Conservation (phyloP, 106 monocot genomes). For the Platanthera zijinensis region DNA sequence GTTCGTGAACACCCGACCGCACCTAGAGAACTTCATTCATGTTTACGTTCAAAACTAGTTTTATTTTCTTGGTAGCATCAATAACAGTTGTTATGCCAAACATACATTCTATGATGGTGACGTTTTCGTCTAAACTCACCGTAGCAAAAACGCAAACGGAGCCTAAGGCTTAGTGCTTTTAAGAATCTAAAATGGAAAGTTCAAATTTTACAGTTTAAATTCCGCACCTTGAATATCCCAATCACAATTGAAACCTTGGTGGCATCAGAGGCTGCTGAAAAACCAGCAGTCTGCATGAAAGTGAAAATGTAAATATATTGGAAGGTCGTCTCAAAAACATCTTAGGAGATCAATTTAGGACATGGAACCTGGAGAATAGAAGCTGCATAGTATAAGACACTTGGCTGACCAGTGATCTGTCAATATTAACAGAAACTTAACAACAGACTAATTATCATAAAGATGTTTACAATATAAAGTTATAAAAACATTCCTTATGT, state of each 20-base stretch:
- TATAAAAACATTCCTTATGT: not conserved
- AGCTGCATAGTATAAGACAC: conserved; percentile 95
- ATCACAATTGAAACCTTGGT: conserved; percentile 86
- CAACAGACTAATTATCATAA: not conserved
- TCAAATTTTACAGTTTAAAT: not conserved
- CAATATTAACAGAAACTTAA: conserved; percentile 4
- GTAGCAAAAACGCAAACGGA: no score
- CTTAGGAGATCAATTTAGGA: not conserved
- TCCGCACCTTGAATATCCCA: conserved; percentile 76
- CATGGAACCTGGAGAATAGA: conserved; percentile 83
- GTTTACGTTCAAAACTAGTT: no score
- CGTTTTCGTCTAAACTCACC: no score
- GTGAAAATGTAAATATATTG: not conserved
- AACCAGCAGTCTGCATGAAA: conserved; percentile 82
- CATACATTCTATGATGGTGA: no score
- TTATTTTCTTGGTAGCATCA: no score
- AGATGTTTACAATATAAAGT: not conserved
- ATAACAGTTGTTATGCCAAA: no score
- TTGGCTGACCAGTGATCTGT: conserved; percentile 97
- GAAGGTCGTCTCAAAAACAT: not conserved
- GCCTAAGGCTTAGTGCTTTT: no score
- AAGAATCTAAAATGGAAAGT: not conserved
- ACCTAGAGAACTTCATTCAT: no score
- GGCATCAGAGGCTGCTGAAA: conserved; percentile 93
- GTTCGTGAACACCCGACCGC: no score